Base-by-base conservation (phyloP, 352 stramenopile species). In the Plasmopara muralis region DNA sequence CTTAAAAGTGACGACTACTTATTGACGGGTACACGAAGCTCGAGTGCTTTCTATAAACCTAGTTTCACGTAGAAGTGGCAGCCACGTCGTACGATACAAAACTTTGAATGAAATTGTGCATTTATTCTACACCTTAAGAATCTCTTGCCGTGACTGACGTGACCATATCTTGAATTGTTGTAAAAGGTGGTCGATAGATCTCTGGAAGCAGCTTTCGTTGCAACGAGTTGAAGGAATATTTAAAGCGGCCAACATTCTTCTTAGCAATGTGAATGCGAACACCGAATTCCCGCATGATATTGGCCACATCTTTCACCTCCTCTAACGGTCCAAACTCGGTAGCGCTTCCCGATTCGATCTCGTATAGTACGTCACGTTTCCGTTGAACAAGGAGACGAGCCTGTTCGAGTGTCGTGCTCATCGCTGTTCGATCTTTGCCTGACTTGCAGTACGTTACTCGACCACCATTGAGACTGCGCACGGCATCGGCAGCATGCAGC, bases 141-240 rank as follows among this genome's bases (percentile, higher is more conserved):
- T 96, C 87, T 9, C 87, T 75, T 5, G 86, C 84, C 12, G 85
- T 93, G 46, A 95, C 84, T 0, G 86, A 96, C 7, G 86, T 96
- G 29, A 96, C 83, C 37, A 96, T 93, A 53, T 96, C 85, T 47
- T 97, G 85, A 53, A 97, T 94, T 34, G 88, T 97, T 15, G 77
- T 68, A 45, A 89, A 69, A 0, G 91, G 91, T 25, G 91, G 90
- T 6, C 87, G 72, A 50, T 97, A 97, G 14, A 96, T 84, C 43
- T 90, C 81, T 0, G 96, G 96, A 59, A 99, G 86, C 50, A 98
- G 85, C 64, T 98, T 96, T 13, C 89, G 82, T 67, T 99, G 96
- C 38, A 98, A 70, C 10, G 85, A 83, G 70, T 99, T 99, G 70
- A 99, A 99, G 25, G 95, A 97, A 80, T 98, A 98, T 66, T 96